phyloP scores from a whole-genome alignment of 257 asterid species.

The Hygrophila difformis region DNA sequence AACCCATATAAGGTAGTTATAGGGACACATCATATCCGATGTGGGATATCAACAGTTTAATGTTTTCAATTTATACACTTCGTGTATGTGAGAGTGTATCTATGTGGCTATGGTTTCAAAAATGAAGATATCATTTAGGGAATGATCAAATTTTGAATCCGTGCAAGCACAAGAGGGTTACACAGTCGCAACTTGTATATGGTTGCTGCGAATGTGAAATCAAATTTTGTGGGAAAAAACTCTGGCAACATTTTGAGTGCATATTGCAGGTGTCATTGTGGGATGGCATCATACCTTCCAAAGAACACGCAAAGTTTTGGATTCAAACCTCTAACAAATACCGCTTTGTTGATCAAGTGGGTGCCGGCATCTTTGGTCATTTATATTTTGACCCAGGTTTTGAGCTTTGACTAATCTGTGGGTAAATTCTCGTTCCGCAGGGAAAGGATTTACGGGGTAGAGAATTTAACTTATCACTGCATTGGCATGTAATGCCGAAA shows the following conservation, averaged over 20 bases:
- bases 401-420: background rate
- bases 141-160: no score
- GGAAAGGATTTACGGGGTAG: slow-evolving; percentile 89
- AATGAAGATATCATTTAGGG: no score
- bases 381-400: background rate
- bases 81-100: no score
- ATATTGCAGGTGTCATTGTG: slow-evolving; percentile 47
- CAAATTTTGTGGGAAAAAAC: no score
- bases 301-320: slow-evolving; percentile 49
- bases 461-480: slow-evolving; percentile 77
- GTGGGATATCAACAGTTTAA: no score
- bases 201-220: no score
- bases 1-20: no score
- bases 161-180: no score
- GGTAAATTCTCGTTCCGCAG: slow-evolving; percentile 15
- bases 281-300: slow-evolving; percentile 64
- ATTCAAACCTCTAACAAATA: slow-evolving; percentile 56
- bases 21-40: no score
- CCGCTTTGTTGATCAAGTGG: slow-evolving; percentile 56
- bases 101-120: no score
- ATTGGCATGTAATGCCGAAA: slow-evolving; percentile 99
- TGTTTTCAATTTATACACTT: no score
- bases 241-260: background rate
- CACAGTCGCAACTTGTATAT: no score
- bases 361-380: background rate